Base-by-base conservation (phyloP, 768 basidiomycete species). In the Podaxis pistillaris region DNA sequence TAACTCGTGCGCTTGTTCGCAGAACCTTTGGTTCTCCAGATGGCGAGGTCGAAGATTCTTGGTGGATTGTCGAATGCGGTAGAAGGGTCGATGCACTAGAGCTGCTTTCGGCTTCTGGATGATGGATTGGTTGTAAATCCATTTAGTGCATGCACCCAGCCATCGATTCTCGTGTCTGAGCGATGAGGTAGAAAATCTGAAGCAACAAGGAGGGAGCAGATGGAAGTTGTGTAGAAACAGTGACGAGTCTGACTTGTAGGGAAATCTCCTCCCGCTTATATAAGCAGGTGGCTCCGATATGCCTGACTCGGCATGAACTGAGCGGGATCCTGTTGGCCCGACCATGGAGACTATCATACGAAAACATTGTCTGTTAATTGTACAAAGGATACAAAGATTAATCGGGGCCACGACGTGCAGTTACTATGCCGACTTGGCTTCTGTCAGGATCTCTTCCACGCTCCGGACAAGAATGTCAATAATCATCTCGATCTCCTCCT, bases 101-200 rank as follows among this genome's bases (percentile, higher is more conserved):
- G 84, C 82, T 85, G 79, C 79, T 82, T 75, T 83, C 84, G 84
- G 86, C 86, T 85, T 87, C 85, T 81, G 83, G 83, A 71, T 82
- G 80, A 81, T 90, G 78, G 72, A 76, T 77, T 79, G 82, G 84
- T 90, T 84, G 84, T 86, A 89, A 86, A 88, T 93, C 91, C 91
- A 93, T 93, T 92, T 91, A 92, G 89, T 85, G 81, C 80, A 84
- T 86, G 83, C 87, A 76, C 86, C 85, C 87, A 87, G 90, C 90
- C 90, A 93, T 93, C 87, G 90, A 90, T 84, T 73, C 78, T 71
- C 70, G 73, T 71, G 70, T 77, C 68, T 74, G 73, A 74, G 73
- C 69, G 70, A 70, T 72, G 70, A 73, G 71, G 63, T 69, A 68
- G 66, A 68, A 33, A 66, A 69, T 66, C 65, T 61, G 63, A 60